These are phyloP conservation scores for Aspergillaceae sp. DNA, from an alignment of 2,329 filamentous ascomycete species.

Conservation along the genomic window DNA sequence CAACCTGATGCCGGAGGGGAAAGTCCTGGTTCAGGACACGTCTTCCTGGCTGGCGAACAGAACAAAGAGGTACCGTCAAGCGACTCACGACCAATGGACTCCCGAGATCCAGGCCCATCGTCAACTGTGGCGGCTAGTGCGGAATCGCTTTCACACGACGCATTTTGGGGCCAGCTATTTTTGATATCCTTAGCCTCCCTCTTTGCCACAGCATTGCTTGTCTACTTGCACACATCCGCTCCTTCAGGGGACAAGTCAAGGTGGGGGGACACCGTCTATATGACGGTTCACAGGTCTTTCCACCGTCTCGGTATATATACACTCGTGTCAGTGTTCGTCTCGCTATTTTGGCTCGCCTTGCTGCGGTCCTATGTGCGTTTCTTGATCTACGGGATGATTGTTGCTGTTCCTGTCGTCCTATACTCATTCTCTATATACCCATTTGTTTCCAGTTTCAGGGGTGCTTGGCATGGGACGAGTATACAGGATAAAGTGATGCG, in stretches of 20 bases:
- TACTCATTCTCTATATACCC: slow-evolving; percentile 88
- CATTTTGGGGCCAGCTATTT: slow-evolving; percentile 87
- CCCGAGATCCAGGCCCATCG: slow-evolving; percentile 46
- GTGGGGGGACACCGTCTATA: slow-evolving; percentile 90
- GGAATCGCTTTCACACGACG: slow-evolving; percentile 72
- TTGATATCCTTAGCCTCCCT: slow-evolving; percentile 75
- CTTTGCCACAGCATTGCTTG: slow-evolving; percentile 78
- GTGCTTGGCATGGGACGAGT: slow-evolving; percentile 61
- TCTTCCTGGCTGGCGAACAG: slow-evolving; percentile 43
- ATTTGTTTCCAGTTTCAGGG: slow-evolving; percentile 80
- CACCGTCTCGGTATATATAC: slow-evolving; percentile 87
- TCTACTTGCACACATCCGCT: slow-evolving; percentile 77
- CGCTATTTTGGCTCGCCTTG: slow-evolving; percentile 80
- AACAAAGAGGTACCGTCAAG: slow-evolving; percentile 42
- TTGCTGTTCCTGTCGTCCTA: slow-evolving; percentile 78
- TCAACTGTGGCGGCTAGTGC: slow-evolving; percentile 51
- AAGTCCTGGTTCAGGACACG: slow-evolving; percentile 30
- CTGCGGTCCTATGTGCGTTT: slow-evolving; percentile 78
- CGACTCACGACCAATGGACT: slow-evolving; percentile 40
- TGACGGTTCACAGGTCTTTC: slow-evolving; percentile 75
- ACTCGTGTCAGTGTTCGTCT: slow-evolving; percentile 77
- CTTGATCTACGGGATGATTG: slow-evolving; percentile 69
- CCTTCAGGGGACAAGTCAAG: slow-evolving; percentile 56
- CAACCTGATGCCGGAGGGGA: slow-evolving; percentile 31
- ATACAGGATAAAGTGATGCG: slow-evolving; percentile 87